Percentiles rank a stretch among this genome's conserved stretches.
Evolutionary conservation across 371 early-diverging fungal genomes (phyloP).

Genomic region (Lichtheimia corymbifera): DNA sequence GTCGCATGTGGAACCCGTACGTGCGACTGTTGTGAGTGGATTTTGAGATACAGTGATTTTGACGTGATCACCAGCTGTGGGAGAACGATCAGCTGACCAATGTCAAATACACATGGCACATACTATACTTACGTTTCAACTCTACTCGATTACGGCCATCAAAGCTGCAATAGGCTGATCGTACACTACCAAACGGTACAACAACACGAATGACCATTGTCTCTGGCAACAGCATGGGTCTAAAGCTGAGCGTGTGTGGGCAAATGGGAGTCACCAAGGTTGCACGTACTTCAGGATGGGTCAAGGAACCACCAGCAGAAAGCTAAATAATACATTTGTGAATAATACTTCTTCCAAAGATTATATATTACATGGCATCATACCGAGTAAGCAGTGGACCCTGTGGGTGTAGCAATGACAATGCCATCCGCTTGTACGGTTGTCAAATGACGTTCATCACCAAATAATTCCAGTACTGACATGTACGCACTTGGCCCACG

Average conservation of each 20-base stretch:
- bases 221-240: conserved; percentile 93
- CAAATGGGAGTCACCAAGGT: conserved; percentile 94
- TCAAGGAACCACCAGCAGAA: conserved; percentile 90
- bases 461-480: conserved; percentile 86
- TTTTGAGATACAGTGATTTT: conserved; percentile 80
- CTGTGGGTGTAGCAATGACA: conserved; percentile 91
- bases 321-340: conserved; percentile 39
- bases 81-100: background rate
- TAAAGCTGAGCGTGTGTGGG: conserved; percentile 90
- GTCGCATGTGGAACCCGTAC: conserved; percentile 68
- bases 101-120: background rate
- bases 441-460: conserved; percentile 81
- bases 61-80: conserved; percentile 81
- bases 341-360: background rate
- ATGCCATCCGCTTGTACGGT: conserved; percentile 91
- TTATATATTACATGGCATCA: conserved; percentile 14
- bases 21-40: conserved; percentile 90
- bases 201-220: conserved; percentile 75
- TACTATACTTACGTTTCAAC: conserved; percentile 59
- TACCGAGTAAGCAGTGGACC: conserved; percentile 93
- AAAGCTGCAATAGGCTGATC: conserved; percentile 81
- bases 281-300: conserved; percentile 93
- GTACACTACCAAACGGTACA: conserved; percentile 69
- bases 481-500: conserved; percentile 90
- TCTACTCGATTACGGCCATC: conserved; percentile 90